Conservation (phyloP, 345 rosid genomes). For the Geranium brycei region DNA sequence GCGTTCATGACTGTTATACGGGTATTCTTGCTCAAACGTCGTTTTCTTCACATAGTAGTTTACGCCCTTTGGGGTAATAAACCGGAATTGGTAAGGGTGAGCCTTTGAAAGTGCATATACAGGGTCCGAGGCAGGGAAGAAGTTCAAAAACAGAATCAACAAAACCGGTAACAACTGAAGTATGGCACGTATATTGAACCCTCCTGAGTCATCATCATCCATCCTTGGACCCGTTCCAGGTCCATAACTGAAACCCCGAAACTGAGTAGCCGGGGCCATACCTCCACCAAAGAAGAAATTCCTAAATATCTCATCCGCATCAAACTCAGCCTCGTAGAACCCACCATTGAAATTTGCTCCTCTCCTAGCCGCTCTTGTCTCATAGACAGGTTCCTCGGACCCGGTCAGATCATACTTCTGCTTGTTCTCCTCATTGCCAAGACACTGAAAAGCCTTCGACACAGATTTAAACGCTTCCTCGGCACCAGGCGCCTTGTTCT, state of each 20-base stretch:
- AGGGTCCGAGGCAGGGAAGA: constrained; percentile 69
- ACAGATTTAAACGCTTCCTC: constrained; percentile 85
- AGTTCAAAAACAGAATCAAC: constrained; percentile 53
- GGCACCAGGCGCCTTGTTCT: constrained; percentile 86
- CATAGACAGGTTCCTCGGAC: constrained; percentile 56
- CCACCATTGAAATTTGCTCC: constrained; percentile 37
- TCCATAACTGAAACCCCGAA: constrained; percentile 51
- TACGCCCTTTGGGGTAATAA: constrained; percentile 56
- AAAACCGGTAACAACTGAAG: constrained; percentile 66
- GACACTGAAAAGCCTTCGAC: constrained; percentile 85
- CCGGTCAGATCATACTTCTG: constrained; percentile 66
- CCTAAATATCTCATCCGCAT: constrained; percentile 88
- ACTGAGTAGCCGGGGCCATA: constrained; percentile 52
- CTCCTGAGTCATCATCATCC: constrained; percentile 30
- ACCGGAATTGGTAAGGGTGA: constrained; percentile 65
- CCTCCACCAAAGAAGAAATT: constrained; percentile 69
- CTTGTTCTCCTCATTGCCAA: constrained; percentile 57
- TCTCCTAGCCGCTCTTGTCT: constrained; percentile 32
- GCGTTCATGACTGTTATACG: constrained; percentile 32
- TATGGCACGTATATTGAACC: constrained; percentile 39
- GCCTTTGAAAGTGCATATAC: constrained; percentile 52
- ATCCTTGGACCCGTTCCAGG: constrained; percentile 39
- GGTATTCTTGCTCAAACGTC: constrained; percentile 73
- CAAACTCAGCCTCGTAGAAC: constrained; percentile 61
- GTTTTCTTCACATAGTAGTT: constrained; percentile 68